These are phyloP conservation scores for Talaromyces ruber DNA, from an alignment of 495 filamentous ascomycete species.

Conservation along the genomic window DNA sequence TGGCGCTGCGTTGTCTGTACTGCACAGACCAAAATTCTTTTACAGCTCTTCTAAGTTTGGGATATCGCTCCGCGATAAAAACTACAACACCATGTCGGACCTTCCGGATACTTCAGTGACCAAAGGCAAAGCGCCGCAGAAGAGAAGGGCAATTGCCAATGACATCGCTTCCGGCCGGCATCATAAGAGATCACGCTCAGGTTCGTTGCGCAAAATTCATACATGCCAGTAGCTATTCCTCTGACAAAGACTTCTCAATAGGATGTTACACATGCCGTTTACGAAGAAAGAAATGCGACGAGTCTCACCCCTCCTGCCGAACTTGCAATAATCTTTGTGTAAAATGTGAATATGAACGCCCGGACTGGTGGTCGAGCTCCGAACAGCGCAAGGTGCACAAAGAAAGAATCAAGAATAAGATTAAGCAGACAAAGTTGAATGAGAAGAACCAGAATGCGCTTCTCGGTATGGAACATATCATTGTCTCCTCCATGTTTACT, in stretches of 20 bases:
- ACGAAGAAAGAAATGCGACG: slow-evolving; percentile 96
- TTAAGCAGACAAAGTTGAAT: slow-evolving; percentile 88
- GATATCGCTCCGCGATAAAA: too few species aligned
- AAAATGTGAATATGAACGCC: slow-evolving; percentile 89
- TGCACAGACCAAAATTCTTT: background rate
- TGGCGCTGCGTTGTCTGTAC: background rate
- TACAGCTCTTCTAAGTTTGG: too few species aligned
- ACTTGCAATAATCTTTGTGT: slow-evolving; percentile 85
- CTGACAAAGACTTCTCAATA: slow-evolving; percentile 26
- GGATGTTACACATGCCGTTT: slow-evolving; percentile 97
- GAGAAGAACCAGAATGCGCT: slow-evolving; percentile 58
- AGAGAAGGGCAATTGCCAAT: slow-evolving; percentile 48
- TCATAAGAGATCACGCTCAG: slow-evolving; percentile 89
- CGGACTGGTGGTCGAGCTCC: slow-evolving; percentile 93
- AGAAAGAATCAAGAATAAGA: slow-evolving; percentile 91
- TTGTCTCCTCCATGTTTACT: background rate
- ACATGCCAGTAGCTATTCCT: slow-evolving; percentile 6
- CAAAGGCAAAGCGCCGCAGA: slow-evolving; percentile 6
- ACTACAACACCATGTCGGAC: background rate
- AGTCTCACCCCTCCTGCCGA: slow-evolving; percentile 74
- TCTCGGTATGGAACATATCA: slow-evolving; percentile 35
- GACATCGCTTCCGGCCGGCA: slow-evolving; percentile 47
- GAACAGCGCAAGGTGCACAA: slow-evolving; percentile 80
- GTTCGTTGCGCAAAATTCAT: slow-evolving; percentile 39
- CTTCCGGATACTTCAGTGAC: background rate